phyloP scores from a whole-genome alignment of 257 asterid genomes.

The Orobanche coerulescens region DNA sequence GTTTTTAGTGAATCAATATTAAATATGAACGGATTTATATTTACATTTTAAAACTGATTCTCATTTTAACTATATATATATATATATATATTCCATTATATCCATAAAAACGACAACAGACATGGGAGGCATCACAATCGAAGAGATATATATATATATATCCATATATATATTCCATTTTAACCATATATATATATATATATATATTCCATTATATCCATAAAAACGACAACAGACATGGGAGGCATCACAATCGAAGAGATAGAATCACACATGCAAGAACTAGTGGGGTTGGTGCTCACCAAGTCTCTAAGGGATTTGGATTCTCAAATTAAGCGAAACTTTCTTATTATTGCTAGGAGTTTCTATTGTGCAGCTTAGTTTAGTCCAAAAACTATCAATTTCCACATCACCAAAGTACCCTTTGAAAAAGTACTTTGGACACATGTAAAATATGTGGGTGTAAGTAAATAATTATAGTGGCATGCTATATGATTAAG shows the following conservation, averaged over 20 bases:
- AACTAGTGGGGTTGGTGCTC: slow-evolving; percentile 45
- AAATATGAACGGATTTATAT: no score
- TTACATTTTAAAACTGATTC: no score
- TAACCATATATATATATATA: no score
- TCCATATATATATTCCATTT: no score
- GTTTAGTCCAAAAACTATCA: slow-evolving; percentile 42
- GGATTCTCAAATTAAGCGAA: slow-evolving; percentile 37
- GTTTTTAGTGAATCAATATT: no score
- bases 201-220: no score
- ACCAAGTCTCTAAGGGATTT: slow-evolving; percentile 29
- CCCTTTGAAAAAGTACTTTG: slow-evolving; percentile 53
- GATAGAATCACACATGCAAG: slow-evolving; percentile 55
- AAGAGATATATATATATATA: no score
- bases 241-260: slow-evolving; percentile 23
- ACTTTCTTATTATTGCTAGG: slow-evolving; percentile 50
- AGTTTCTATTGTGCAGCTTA: slow-evolving; percentile 53
- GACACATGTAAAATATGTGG: not conserved
- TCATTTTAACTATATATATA: no score
- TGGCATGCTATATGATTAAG: no score
- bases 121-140: no score
- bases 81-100: no score
- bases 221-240: not conserved
- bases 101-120: no score
- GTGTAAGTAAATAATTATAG: not conserved
- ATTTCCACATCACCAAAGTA: slow-evolving; percentile 57